Percentiles rank a stretch among this genome's conserved stretches.
Conservation (phyloP, 2,329 filamentous ascomycete species). For the Aspergillus sp. region DNA sequence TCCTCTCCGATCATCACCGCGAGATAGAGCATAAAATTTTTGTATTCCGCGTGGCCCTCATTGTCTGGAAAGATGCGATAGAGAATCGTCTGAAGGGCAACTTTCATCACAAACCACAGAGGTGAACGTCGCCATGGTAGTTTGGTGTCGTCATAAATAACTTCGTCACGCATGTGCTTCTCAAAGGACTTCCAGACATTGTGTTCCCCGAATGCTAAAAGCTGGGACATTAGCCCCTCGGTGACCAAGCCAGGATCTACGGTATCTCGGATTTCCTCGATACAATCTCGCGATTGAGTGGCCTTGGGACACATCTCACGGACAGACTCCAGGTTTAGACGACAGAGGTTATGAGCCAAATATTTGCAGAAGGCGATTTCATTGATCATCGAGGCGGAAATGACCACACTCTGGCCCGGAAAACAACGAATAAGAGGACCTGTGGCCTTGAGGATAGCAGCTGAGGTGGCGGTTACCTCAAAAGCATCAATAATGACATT, state of each 20-base stretch:
- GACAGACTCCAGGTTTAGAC: slow-evolving; percentile 25
- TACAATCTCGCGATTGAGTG: background rate
- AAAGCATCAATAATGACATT: slow-evolving; percentile 43
- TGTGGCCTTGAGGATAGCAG: slow-evolving; percentile 34
- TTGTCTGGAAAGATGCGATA: slow-evolving; percentile 12
- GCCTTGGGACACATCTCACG: slow-evolving; percentile 1
- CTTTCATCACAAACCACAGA: slow-evolving; percentile 55
- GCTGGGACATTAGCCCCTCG: slow-evolving; percentile 47
- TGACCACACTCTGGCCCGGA: slow-evolving; percentile 39
- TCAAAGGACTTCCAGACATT: slow-evolving; percentile 30
- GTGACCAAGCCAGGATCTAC: slow-evolving; percentile 51
- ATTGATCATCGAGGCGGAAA: slow-evolving; percentile 24
- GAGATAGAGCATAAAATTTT: slow-evolving; percentile 53
- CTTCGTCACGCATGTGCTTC: slow-evolving; percentile 56
- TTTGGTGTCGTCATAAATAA: slow-evolving; percentile 40
- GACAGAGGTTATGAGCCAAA: slow-evolving; percentile 30
- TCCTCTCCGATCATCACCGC: slow-evolving; percentile 26
- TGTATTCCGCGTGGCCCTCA: slow-evolving; percentile 42
- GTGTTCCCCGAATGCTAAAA: slow-evolving; percentile 41
- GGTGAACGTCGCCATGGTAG: slow-evolving; percentile 53
- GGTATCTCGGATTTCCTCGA: slow-evolving; percentile 1
- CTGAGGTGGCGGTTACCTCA: slow-evolving; percentile 43
- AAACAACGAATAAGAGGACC: slow-evolving; percentile 45
- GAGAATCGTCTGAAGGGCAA: slow-evolving; percentile 46
- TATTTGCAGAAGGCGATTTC: slow-evolving; percentile 25